A percentile compares a stretch with the other conserved stretches of the same genome.
phyloP scores from a whole-genome alignment of 2,329 filamentous ascomycete genomes.

The Diaporthe citrichinensis region DNA sequence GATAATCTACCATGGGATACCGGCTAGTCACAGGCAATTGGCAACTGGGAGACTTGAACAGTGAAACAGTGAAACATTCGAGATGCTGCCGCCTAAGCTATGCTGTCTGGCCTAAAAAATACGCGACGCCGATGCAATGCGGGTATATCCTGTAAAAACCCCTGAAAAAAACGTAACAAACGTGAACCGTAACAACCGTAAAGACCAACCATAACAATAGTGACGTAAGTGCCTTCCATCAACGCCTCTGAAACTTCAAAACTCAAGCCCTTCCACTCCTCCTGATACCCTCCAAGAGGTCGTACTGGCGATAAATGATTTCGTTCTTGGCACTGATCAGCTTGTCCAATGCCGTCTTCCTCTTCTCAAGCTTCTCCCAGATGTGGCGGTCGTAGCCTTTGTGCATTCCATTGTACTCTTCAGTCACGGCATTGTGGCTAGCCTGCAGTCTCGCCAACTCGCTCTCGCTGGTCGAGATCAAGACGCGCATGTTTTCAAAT shows the following conservation, averaged over 20 bases:
- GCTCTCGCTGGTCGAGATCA: constrained; percentile 86
- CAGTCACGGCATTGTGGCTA: constrained; percentile 73
- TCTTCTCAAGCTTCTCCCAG: constrained; percentile 71
- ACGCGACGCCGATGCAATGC: constrained; percentile 19
- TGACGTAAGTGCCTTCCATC: neutral
- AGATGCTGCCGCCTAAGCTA: constrained; percentile 2
- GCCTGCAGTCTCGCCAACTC: constrained; percentile 84
- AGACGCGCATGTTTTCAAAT: constrained; percentile 80
- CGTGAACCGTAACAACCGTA: neutral
- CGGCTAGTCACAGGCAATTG: neutral
- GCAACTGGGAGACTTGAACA: neutral
- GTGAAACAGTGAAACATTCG: neutral
- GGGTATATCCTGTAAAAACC: constrained; percentile 21
- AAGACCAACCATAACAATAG: neutral
- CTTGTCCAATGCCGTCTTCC: constrained; percentile 73
- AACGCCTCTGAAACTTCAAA: constrained; percentile 53
- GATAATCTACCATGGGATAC: neutral
- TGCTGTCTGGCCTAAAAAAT: constrained; percentile 11
- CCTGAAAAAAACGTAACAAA: no score
- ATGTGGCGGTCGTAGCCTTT: constrained; percentile 75
- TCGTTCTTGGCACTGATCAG: constrained; percentile 81
- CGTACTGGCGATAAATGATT: constrained; percentile 86
- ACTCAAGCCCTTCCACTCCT: constrained; percentile 70
- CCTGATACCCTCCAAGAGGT: constrained; percentile 87
- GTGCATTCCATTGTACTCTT: constrained; percentile 76